Evolutionary conservation across 1,139 yeast genomes (phyloP), one percentile per base, ranked within the genome.

Genomic region (Pichia sp.): DNA sequence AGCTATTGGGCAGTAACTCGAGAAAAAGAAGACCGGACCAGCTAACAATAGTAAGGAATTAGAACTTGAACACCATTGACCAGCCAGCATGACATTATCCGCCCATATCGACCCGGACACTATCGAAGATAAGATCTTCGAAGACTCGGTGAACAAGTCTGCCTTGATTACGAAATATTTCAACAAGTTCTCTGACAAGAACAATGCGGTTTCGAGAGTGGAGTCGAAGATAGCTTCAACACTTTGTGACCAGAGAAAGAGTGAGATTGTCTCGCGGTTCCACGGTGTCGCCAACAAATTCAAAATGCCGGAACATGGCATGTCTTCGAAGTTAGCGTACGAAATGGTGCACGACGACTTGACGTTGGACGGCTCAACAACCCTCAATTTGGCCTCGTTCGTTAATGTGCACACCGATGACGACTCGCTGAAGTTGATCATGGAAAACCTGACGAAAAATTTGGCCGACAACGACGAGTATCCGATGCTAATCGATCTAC

Each of bases 401-500:
- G 97, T 90, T 61, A 89, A 88, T 72, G 90, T 96, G 16, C 78
- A 75, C 60, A 69, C 85, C 46, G 81, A 81, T 56, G 82, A 78
- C 4, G 69, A 70, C 42, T 80, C 84, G 1, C 63, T 68, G 47
- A 75, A 75, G 62, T 76, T 90, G 61, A 78, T 85, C 55, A 55
- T 69, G 36, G 92, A 87, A 66, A 90, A 90, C 69, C 65, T 89
- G 59, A 85, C 89, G 62, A 90, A 90, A 77, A 90, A 90, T 71
- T 75, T 90, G 67, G 96, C 97, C 10, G 97, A 90, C 71, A 86
- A 87, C 64, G 97, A 90, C 69, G 97, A 90, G 74, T 90, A 90
- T 70, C 97, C 97, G 8, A 86, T 92, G 47, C 71, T 90, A 70
- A 77, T 89, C 67, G 93, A 86, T 57, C 69, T 88, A 61, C 96